Evolutionary conservation across 208 protist genomes (phyloP), one percentile per base, ranked within the genome.

Genomic region (Leishmania guyanensis): DNA sequence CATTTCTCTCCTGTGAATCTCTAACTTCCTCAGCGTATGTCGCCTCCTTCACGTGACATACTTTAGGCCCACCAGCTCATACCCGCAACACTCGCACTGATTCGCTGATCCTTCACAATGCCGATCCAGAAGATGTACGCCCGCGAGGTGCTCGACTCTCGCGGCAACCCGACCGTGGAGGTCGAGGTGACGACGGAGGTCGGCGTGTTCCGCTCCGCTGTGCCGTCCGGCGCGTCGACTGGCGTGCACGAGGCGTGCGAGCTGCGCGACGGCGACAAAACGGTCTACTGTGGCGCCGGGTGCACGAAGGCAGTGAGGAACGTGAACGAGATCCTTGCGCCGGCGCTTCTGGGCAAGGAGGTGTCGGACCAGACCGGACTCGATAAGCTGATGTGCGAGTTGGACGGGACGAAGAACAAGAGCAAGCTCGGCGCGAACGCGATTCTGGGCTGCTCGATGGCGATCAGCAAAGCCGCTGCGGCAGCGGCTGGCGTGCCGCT

Each of bases 181-280:
- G 98, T 99, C 39, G 99, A 99, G 75, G 78, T 99, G 70, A 98
- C 90, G 50, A 99, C 98, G 64, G 95, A 92, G 29, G 75, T 93
- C 29, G 98, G 98, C 70, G 76, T 98, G 26, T 99, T 99, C 93
- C 96, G 98, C 82, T 97, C 97, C 22, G 98, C 97, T 43, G 99
- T 99, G 26, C 99, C 99, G 48, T 99, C 96, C 26, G 99, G 99
- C 81, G 99, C 99, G 8, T 99, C 99, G 33, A 99, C 99, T 51
- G 99, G 99, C 82, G 92, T 98, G 48, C 95, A 99, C 84, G 99
- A 99, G 91, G 99, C 99, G 33, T 94, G 93, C 76, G 99, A 99
- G 91, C 92, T 99, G 51, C 95, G 99, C 81, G 99, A 99, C 85
- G 93, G 89, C 71, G 98, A 98, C 89, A 96, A 98, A 82, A 84